phyloP scores from a whole-genome alignment of 2,329 filamentous ascomycete genomes.

The Saccharata proteae region DNA sequence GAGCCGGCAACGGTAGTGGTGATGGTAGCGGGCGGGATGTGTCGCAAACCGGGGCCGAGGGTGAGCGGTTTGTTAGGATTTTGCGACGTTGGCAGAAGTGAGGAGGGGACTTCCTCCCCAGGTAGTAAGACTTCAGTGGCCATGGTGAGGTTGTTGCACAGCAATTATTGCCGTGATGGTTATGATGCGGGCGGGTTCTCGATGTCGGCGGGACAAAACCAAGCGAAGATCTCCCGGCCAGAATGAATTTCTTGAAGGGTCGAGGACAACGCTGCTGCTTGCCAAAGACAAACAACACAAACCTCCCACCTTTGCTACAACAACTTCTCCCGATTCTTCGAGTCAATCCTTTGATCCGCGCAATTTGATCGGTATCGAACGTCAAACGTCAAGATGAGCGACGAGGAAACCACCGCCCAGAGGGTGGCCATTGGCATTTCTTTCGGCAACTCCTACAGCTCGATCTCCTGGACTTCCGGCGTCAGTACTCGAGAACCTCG shows the following conservation, averaged over 20 bases:
- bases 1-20: slow-evolving; percentile 55
- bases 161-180: no score
- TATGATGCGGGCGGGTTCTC: no score
- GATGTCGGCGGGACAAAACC: no score
- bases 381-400: slow-evolving; percentile 40
- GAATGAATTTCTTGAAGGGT: no score
- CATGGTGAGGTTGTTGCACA: slow-evolving; percentile 36
- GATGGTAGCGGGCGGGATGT: slow-evolving; percentile 66
- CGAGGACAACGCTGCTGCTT: no score
- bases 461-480: slow-evolving; percentile 73
- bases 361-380: no score
- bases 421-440: slow-evolving; percentile 80
- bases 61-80: slow-evolving; percentile 58
- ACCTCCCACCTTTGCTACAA: no score
- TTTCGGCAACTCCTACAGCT: slow-evolving; percentile 97
- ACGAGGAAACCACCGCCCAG: slow-evolving; percentile 38
- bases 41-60: slow-evolving; percentile 71
- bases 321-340: not conserved
- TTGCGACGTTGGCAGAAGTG: slow-evolving; percentile 53
- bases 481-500: slow-evolving; percentile 29
- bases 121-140: slow-evolving; percentile 60
- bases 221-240: no score
- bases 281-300: no score
- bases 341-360: no score
- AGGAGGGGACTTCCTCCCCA: slow-evolving; percentile 59